A percentile compares a stretch with the other conserved stretches of the same genome.
Conservation (phyloP, 169 alveolate species). For the Eimeria mitis region DNA sequence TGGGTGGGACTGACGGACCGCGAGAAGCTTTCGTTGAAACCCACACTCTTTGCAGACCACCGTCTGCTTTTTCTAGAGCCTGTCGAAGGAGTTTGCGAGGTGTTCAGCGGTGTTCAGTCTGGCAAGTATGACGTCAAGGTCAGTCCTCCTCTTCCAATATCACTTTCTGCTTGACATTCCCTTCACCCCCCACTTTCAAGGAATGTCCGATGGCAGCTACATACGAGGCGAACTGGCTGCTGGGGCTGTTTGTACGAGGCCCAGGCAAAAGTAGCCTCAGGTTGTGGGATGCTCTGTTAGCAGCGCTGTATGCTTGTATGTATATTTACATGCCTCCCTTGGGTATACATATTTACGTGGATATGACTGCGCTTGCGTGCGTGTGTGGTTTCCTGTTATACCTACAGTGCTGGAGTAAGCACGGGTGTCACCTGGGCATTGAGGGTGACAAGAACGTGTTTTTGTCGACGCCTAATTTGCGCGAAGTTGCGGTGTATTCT, state of each 20-base stretch:
- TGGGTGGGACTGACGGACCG: conserved; percentile 87
- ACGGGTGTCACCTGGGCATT: conserved; percentile 80
- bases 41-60: conserved; percentile 85
- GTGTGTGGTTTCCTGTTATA: neutral
- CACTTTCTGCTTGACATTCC: no score
- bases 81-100: conserved; percentile 83
- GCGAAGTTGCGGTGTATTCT: conserved; percentile 84
- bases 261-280: no score
- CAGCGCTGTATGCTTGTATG: neutral
- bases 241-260: no score
- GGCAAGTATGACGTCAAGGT: conserved; percentile 88
- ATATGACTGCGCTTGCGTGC: neutral
- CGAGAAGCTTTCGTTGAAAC: conserved; percentile 84
- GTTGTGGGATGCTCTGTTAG: no score
- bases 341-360: neutral
- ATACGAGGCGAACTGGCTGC: no score
- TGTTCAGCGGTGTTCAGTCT: conserved; percentile 84
- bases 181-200: no score
- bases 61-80: conserved; percentile 87
- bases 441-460: conserved; percentile 88
- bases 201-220: no score
- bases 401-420: conserved; percentile 81
- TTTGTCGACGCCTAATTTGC: conserved; percentile 83
- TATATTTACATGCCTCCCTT: neutral
- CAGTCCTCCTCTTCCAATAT: conserved; percentile 9